These are phyloP conservation scores for Eimeria tenella DNA, from an alignment of 169 alveolate genomes.

Conservation along the genomic window DNA sequence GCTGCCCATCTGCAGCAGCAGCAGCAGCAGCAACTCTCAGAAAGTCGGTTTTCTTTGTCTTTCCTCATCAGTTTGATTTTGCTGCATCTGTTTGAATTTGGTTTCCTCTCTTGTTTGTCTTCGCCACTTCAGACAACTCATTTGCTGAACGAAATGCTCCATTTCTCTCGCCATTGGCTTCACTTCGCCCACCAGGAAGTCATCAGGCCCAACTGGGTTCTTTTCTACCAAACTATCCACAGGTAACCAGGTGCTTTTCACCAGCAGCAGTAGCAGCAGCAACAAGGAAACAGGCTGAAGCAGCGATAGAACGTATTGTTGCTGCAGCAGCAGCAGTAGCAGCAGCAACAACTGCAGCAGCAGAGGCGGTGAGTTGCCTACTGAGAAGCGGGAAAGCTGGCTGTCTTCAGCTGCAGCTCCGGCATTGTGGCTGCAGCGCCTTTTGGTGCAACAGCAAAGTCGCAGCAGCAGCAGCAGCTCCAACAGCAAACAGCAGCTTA, in stretches of 20 bases:
- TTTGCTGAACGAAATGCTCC: constrained; percentile 28
- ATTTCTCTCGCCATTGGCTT: constrained; percentile 35
- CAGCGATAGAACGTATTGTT: background rate
- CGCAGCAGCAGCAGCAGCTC: background rate
- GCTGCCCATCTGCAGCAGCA: no score
- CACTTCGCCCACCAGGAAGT: constrained; percentile 24
- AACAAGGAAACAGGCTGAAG: background rate
- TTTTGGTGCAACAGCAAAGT: no score
- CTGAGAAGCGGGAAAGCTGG: background rate
- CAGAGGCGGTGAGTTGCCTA: background rate
- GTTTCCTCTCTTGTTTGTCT: background rate
- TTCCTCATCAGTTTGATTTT: background rate
- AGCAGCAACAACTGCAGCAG: background rate
- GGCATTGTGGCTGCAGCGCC: background rate
- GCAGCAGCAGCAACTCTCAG: no score
- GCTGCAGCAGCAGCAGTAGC: background rate
- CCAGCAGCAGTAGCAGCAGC: background rate
- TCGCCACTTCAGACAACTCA: background rate
- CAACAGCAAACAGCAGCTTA: background rate
- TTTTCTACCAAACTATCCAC: background rate
- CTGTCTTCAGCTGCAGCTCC: background rate
- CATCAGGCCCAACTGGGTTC: constrained; percentile 20
- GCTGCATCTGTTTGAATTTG: background rate
- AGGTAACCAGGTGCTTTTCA: background rate
- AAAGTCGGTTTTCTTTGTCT: background rate